Evolutionary conservation across 1,139 yeast species (phyloP).

Genomic region (Magnusiomyces suaveolens): DNA sequence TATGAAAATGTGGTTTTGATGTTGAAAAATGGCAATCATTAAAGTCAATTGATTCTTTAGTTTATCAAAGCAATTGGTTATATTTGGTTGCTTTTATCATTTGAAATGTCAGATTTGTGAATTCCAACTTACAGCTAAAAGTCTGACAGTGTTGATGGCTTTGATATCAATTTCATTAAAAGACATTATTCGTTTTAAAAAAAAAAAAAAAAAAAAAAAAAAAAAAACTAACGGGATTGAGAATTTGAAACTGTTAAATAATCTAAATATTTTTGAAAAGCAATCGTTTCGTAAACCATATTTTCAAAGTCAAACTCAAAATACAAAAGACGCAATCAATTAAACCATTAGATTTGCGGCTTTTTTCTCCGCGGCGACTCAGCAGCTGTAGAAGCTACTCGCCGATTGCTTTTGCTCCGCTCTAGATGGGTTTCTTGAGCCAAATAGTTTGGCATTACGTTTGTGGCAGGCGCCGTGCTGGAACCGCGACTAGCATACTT

Average conservation of each 20-base stretch:
- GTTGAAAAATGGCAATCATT: too few species aligned
- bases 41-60: too few species aligned
- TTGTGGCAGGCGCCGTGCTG: too few species aligned
- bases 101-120: neutral
- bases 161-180: slow-evolving; percentile 50
- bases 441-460: too few species aligned
- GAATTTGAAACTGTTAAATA: neutral
- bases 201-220: neutral
- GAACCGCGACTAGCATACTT: too few species aligned
- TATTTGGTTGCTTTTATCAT: too few species aligned
- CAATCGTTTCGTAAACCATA: neutral
- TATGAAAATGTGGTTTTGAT: too few species aligned
- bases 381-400: neutral
- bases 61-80: too few species aligned
- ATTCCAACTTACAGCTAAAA: slow-evolving; percentile 47
- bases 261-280: neutral
- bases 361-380: neutral
- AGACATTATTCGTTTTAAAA: slow-evolving; percentile 10
- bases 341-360: neutral
- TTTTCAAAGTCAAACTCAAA: neutral
- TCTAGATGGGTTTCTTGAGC: too few species aligned
- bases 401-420: neutral
- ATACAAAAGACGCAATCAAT: neutral
- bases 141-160: slow-evolving; percentile 84
- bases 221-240: neutral